Percentiles rank a stretch among this genome's conserved stretches.
These are phyloP conservation scores for Sindora glabra DNA, from an alignment of 306 rosid species.

Conservation along the genomic window DNA sequence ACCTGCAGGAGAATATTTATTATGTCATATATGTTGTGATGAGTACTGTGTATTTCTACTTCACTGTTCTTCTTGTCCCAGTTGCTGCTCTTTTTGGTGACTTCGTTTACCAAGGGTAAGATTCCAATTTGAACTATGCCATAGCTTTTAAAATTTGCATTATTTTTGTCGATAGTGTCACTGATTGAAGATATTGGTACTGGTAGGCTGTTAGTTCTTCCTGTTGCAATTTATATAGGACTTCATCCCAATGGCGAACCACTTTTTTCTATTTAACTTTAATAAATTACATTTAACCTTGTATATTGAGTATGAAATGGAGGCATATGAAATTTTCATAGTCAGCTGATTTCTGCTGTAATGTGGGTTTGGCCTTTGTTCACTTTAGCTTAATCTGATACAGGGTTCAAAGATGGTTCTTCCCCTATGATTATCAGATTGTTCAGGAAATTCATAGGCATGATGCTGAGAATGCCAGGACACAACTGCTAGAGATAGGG, in stretches of 20 bases:
- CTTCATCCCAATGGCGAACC: too few species aligned
- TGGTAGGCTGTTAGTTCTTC: neutral
- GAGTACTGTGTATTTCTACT: slow-evolving; percentile 80
- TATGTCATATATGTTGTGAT: slow-evolving; percentile 77
- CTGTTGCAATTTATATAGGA: too few species aligned
- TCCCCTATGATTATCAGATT: slow-evolving; percentile 89
- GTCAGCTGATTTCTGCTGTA: too few species aligned
- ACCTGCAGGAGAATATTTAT: slow-evolving; percentile 77
- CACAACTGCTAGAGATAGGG: slow-evolving; percentile 56
- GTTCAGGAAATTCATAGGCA: slow-evolving; percentile 79
- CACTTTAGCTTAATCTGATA: neutral
- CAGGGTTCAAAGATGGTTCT: slow-evolving; percentile 83
- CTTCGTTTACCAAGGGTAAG: slow-evolving; percentile 87
- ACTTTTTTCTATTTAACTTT: too few species aligned
- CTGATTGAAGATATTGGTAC: neutral
- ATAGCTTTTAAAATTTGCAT: neutral
- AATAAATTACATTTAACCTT: too few species aligned
- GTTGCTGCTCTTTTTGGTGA: slow-evolving; percentile 78
- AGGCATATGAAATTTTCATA: too few species aligned
- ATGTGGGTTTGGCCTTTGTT: neutral
- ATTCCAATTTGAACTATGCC: slow-evolving; percentile 2
- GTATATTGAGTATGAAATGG: too few species aligned
- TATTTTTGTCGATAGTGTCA: slow-evolving; percentile 5
- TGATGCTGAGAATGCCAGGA: slow-evolving; percentile 51
- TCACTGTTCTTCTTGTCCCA: slow-evolving; percentile 72